These are phyloP conservation scores for Aspergillus brunneoviolaceus DNA, from an alignment of 2,329 filamentous ascomycete species.

Conservation along the genomic window DNA sequence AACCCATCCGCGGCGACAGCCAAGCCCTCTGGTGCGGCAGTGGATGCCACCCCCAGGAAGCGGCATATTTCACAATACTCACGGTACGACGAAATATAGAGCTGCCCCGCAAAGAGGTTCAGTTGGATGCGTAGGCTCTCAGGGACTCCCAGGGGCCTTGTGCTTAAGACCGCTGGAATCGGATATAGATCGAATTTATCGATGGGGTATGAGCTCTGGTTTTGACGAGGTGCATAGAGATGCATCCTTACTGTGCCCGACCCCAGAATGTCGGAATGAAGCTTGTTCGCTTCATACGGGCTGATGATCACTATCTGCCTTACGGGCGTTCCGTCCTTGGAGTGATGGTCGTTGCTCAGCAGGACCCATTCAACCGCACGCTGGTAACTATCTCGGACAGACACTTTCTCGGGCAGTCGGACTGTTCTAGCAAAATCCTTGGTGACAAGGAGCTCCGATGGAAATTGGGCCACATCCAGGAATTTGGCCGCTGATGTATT, in stretches of 20 bases:
- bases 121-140: constrained; percentile 48
- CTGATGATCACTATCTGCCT: constrained; percentile 57
- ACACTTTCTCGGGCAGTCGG: constrained; percentile 8
- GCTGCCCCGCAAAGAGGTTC: constrained; percentile 67
- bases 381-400: constrained; percentile 48
- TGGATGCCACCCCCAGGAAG: constrained; percentile 21
- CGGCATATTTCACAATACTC: constrained; percentile 51
- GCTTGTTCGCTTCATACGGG: constrained; percentile 58
- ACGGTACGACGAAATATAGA: constrained; percentile 57
- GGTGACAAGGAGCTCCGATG: constrained; percentile 48
- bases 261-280: constrained; percentile 44
- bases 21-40: constrained; percentile 20
- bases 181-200: constrained; percentile 51
- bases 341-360: constrained; percentile 23
- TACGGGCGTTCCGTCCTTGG: neutral
- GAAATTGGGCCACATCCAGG: constrained; percentile 39
- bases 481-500: constrained; percentile 42
- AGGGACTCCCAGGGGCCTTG: constrained; percentile 14
- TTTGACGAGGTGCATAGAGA: constrained; percentile 52
- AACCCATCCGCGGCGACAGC: constrained; percentile 30
- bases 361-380: constrained; percentile 58
- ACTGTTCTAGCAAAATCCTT: constrained; percentile 54
- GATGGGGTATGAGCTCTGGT: constrained; percentile 39
- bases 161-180: constrained; percentile 26
- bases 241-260: constrained; percentile 46